phyloP scores from a whole-genome alignment of 1,139 yeast species.

The Saccharomycopsis phalli region DNA sequence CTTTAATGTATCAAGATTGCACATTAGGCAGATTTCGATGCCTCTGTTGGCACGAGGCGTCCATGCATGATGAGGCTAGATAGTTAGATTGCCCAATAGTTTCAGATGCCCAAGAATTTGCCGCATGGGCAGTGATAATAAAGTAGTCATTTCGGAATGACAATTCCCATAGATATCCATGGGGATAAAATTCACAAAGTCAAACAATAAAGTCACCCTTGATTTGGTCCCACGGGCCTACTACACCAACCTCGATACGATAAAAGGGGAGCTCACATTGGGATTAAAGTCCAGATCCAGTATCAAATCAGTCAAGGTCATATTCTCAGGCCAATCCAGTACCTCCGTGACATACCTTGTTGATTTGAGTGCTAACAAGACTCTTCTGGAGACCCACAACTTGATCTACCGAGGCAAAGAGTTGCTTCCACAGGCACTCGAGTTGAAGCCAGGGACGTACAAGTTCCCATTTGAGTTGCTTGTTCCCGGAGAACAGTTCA shows the following conservation, averaged over 20 bases:
- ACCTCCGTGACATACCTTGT: constrained; percentile 1
- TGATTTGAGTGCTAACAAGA: constrained; percentile 12
- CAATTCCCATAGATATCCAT: neutral
- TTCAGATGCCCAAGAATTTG: too few species aligned
- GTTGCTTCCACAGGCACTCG: neutral
- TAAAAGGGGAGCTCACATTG: neutral
- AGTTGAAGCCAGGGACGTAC: constrained; percentile 11
- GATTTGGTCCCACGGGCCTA: too few species aligned
- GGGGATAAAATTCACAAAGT: neutral
- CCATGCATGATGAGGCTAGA: too few species aligned
- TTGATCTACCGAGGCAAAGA: constrained; percentile 12
- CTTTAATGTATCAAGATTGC: too few species aligned
- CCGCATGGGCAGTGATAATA: too few species aligned
- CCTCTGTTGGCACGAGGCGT: too few species aligned
- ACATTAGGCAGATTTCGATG: too few species aligned
- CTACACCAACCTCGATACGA: constrained; percentile 3
- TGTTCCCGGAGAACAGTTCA: constrained; percentile 9
- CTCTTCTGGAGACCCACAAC: constrained; percentile 8
- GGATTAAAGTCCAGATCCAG: neutral
- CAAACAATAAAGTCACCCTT: neutral
- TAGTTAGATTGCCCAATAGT: too few species aligned
- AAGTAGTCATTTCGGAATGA: too few species aligned
- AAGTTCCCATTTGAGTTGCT: constrained; percentile 11
- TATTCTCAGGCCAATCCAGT: neutral
- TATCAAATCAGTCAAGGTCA: neutral